Evolutionary conservation across 2,329 filamentous ascomycete genomes (phyloP), one percentile per base, ranked within the genome.

Genomic region (Fusarium nurragi): DNA sequence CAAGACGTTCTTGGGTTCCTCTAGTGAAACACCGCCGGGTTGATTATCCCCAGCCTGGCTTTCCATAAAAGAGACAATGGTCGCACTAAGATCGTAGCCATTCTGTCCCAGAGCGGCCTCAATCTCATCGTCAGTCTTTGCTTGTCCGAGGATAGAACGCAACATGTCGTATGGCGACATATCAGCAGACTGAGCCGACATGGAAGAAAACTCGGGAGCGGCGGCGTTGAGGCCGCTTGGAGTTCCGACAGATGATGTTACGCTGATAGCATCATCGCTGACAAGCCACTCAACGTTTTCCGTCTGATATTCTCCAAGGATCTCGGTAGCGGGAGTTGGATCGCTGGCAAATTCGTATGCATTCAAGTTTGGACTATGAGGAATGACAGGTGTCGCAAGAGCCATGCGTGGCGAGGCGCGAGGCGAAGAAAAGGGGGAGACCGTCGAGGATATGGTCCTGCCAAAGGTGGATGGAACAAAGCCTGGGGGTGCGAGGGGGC

Each of bases 141-240:
- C 89, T 70, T 95, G 93, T 44, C 94, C 93, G 23, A 99, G 83
- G 37, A 99, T 96, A 7, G 94, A 97, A 62, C 95, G 91, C 54
- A 99, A 84, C 87, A 99, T 98, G 75, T 99, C 95, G 78, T 97
- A 97, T 1, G 95, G 94, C 57, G 92, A 96, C 94, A 99, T 98
- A 73, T 98, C 94, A 54, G 88, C 87, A 73, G 91, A 90, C 74
- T 90, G 86, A 46, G 84, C 79, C 28, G 84, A 81, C 74, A 80
- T 76, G 63, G 79, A 81, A 2, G 85, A 84, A 70, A 87, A 97
- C 76, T 97, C 93, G 22, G 94, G 90, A 6, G 92, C 92, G 14
- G 90, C 90, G 39, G 88, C 90, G 72, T 93, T 94, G 60, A 94
- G 84, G 30, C 86, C 88, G 67, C 89, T 93, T 16, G 90, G 83